These are phyloP conservation scores for Solanum ossicruentum DNA, from an alignment of 257 asterid genomes.

Conservation along the genomic window DNA sequence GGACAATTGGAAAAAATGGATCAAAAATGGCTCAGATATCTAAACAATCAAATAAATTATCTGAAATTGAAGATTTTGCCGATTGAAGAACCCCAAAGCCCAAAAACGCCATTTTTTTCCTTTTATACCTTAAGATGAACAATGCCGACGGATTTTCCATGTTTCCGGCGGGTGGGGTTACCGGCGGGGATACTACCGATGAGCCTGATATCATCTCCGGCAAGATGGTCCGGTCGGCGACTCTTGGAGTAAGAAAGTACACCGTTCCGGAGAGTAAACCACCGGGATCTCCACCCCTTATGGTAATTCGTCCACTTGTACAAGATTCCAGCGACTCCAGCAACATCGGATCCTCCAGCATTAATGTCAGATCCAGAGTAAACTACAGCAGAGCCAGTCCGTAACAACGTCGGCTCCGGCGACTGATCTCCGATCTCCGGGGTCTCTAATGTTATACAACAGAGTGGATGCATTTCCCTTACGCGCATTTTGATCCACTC, in stretches of 20 bases:
- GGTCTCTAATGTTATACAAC: constrained; percentile 76
- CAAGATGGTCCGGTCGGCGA: constrained; percentile 36
- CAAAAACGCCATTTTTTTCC: constrained; percentile 4
- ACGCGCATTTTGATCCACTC: constrained; percentile 45
- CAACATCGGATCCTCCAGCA: constrained; percentile 53
- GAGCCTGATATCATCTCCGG: constrained; percentile 21
- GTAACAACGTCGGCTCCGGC: constrained; percentile 54
- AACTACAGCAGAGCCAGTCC: constrained; percentile 65
- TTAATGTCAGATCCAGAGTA: constrained; percentile 49
- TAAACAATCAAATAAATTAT: constrained; percentile 1
- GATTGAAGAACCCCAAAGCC: constrained; percentile 14
- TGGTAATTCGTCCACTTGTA: constrained; percentile 92
- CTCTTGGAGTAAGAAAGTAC: constrained; percentile 67
- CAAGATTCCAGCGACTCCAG: constrained; percentile 68
- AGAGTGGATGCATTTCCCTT: constrained; percentile 87
- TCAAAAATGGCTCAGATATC: constrained; percentile 21
- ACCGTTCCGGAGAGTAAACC: constrained; percentile 74
- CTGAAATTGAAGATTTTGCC: constrained; percentile 20
- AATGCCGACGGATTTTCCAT: constrained; percentile 46
- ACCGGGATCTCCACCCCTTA: constrained; percentile 94
- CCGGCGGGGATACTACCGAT: constrained; percentile 19
- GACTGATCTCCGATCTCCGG: constrained; percentile 47
- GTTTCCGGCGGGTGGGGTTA: constrained; percentile 26
- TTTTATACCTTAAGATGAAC: constrained; percentile 65
- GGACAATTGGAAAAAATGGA: background rate